phyloP scores from a whole-genome alignment of 106 monocot species.

The Acorus gramineus region DNA sequence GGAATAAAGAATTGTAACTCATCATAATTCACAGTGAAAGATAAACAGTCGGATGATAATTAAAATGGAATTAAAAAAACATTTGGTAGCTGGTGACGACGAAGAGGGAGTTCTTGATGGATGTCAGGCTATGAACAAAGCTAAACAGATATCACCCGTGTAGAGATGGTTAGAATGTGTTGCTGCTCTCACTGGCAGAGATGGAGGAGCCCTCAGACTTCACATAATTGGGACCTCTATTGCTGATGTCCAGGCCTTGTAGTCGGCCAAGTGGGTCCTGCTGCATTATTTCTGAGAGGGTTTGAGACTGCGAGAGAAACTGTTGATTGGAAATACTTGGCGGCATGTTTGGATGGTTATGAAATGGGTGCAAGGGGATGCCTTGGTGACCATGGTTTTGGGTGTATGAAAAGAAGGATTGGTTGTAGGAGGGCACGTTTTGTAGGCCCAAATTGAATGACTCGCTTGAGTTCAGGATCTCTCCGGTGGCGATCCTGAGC shows the following conservation, averaged over 20 bases:
- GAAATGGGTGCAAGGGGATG: constrained; percentile 16
- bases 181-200: constrained; percentile 83
- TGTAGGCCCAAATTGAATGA: constrained; percentile 33
- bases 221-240: constrained; percentile 26
- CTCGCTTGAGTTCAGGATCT: constrained; percentile 27
- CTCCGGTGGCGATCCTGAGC: constrained; percentile 77
- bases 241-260: constrained; percentile 63
- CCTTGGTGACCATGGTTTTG: constrained; percentile 32
- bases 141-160: constrained; percentile 1
- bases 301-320: constrained; percentile 20
- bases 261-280: constrained; percentile 61
- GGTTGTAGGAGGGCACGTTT: constrained; percentile 23
- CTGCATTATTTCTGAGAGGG: constrained; percentile 50
- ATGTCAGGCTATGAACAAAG: constrained; percentile 52
- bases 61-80: constrained; percentile 40
- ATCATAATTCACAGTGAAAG: not conserved
- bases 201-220: constrained; percentile 65
- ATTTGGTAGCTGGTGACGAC: not conserved
- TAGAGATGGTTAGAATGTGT: constrained; percentile 37
- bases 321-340: constrained; percentile 22
- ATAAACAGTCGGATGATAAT: not conserved
- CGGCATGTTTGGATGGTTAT: constrained; percentile 19
- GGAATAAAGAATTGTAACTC: no score
- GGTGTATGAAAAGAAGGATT: constrained; percentile 29
- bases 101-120: constrained; percentile 1